A percentile compares a stretch with the other conserved stretches of the same genome.
Conservation (phyloP, 1,284 basidiomycete genomes). For the Cystobasidium pallidum region DNA sequence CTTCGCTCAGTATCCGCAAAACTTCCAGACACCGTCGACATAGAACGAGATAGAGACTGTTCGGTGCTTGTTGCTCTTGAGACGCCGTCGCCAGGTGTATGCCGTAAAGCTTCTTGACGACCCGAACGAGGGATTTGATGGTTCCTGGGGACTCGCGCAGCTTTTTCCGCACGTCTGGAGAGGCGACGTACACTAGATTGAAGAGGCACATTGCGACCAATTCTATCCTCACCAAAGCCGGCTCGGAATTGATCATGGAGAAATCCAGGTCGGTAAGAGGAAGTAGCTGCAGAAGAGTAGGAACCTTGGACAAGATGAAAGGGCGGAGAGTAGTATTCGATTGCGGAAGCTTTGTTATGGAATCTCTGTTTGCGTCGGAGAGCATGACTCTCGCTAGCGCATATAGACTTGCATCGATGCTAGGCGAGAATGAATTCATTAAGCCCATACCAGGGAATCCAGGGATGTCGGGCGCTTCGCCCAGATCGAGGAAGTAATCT, state of each 20-base stretch:
- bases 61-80: constrained; percentile 64
- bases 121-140: constrained; percentile 57
- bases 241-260: constrained; percentile 66
- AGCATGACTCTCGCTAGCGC: constrained; percentile 76
- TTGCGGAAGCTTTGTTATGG: constrained; percentile 69
- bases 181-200: constrained; percentile 79
- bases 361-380: constrained; percentile 76
- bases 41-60: constrained; percentile 64
- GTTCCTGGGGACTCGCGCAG: constrained; percentile 64
- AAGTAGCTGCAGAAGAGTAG: constrained; percentile 74
- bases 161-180: constrained; percentile 69
- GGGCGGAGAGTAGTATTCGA: constrained; percentile 59
- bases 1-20: constrained; percentile 78
- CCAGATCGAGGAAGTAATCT: constrained; percentile 49
- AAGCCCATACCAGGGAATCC: constrained; percentile 20
- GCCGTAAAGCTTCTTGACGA: constrained; percentile 57
- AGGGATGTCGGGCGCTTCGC: constrained; percentile 44
- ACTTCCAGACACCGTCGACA: constrained; percentile 78
- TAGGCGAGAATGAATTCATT: constrained; percentile 58
- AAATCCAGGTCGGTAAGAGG: constrained; percentile 79
- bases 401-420: constrained; percentile 78
- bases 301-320: constrained; percentile 61
- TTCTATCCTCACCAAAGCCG: constrained; percentile 78
- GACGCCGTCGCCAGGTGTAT: constrained; percentile 63
- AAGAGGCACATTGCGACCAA: constrained; percentile 79